Percentiles rank a stretch among this genome's conserved stretches.
Evolutionary conservation across 192 early-diverging fungal genomes (phyloP).

Genomic region (Coemansia sp.): DNA sequence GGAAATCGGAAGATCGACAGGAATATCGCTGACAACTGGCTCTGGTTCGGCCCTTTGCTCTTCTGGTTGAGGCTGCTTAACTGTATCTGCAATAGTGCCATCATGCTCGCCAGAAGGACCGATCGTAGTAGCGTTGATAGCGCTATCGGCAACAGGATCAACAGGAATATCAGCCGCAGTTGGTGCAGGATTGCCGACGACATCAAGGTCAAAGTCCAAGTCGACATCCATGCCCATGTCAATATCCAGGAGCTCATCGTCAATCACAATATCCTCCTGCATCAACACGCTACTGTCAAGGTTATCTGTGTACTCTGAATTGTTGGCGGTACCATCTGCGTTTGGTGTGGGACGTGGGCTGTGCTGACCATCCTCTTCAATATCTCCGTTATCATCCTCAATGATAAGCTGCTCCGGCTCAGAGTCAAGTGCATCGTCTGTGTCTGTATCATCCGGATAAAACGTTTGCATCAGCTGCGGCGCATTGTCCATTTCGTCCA

Average conservation of each 20-base stretch:
- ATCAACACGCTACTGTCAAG: constrained; percentile 3
- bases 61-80: neutral
- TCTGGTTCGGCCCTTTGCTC: neutral
- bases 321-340: too few species aligned
- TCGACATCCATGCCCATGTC: constrained; percentile 29
- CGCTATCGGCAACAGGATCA: neutral
- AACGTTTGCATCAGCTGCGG: constrained; percentile 19
- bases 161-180: neutral
- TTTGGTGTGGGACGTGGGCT: too few species aligned
- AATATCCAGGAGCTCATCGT: constrained; percentile 39
- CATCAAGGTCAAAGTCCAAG: constrained; percentile 7
- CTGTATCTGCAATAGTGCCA: neutral
- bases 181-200: neutral
- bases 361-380: too few species aligned
- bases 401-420: neutral
- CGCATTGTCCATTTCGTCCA: constrained; percentile 41
- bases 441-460: constrained; percentile 7
- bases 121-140: neutral
- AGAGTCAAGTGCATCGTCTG: constrained; percentile 1
- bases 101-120: neutral
- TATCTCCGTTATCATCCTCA: neutral
- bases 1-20: constrained; percentile 30
- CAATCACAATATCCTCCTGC: constrained; percentile 22
- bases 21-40: constrained; percentile 4
- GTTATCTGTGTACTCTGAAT: too few species aligned